A percentile compares a stretch with the other conserved stretches of the same genome.
These are phyloP conservation scores for Saccharomycopsis sp. DNA, from an alignment of 805 yeast genomes.

Conservation along the genomic window DNA sequence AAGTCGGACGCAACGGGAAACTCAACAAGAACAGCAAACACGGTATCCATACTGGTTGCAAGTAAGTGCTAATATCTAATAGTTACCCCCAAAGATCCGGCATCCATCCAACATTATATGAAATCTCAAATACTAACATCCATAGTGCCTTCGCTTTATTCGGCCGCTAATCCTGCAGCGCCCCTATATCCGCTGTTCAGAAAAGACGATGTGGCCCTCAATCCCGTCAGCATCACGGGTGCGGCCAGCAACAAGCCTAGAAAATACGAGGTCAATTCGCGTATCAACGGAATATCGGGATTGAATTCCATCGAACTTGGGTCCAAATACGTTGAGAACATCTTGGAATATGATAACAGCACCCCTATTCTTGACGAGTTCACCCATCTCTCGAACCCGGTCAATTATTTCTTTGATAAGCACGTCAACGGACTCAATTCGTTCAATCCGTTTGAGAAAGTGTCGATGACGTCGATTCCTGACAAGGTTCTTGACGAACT, in stretches of 20 bases:
- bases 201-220: background rate
- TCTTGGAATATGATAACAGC: conserved; percentile 52
- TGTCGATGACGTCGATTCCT: conserved; percentile 65
- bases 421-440: conserved; percentile 38
- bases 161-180: background rate
- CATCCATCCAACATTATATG: too few species aligned
- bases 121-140: background rate
- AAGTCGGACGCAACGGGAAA: too few species aligned
- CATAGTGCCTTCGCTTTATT: background rate
- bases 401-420: conserved; percentile 61
- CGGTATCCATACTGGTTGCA: too few species aligned
- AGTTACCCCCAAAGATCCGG: too few species aligned
- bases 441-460: conserved; percentile 75
- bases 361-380: conserved; percentile 48
- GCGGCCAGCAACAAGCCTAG: conserved; percentile 8
- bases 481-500: conserved; percentile 51
- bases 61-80: too few species aligned
- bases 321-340: conserved; percentile 52
- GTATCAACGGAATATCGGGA: conserved; percentile 43
- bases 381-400: conserved; percentile 46
- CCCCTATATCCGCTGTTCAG: background rate
- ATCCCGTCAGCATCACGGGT: background rate
- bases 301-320: conserved; percentile 54
- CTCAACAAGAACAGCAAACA: background rate
- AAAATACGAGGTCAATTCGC: conserved; percentile 27